Conservation (phyloP, 2,329 filamentous ascomycete species). For the Fulvia fulva region DNA sequence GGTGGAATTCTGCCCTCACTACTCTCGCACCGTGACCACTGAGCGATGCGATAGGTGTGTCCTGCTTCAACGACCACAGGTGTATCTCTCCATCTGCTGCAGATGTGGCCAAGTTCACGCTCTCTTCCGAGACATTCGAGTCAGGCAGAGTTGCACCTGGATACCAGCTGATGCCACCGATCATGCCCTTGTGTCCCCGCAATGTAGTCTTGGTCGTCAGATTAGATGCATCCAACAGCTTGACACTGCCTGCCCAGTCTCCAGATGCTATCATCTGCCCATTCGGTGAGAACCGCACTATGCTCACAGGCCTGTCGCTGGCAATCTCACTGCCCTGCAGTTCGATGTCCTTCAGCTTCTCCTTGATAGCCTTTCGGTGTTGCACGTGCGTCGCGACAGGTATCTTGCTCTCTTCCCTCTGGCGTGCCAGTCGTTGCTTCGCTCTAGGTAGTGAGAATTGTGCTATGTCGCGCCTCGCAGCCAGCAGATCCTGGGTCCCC, state of each 20-base stretch:
- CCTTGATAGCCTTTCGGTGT: slow-evolving; percentile 84
- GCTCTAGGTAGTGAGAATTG: slow-evolving; percentile 79
- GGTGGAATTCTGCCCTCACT: slow-evolving; percentile 90
- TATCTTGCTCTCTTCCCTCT: slow-evolving; percentile 77
- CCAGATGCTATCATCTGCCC: slow-evolving; percentile 81
- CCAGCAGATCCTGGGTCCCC: slow-evolving; percentile 68
- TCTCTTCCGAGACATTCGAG: slow-evolving; percentile 61
- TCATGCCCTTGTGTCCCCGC: slow-evolving; percentile 80
- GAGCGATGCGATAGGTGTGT: slow-evolving; percentile 78
- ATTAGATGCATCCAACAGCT: slow-evolving; percentile 77
- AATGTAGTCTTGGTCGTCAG: slow-evolving; percentile 71
- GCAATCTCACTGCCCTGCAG: slow-evolving; percentile 91
- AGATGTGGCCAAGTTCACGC: slow-evolving; percentile 83
- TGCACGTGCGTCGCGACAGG: slow-evolving; percentile 86
- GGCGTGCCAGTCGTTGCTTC: slow-evolving; percentile 69
- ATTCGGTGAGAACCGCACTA: slow-evolving; percentile 84
- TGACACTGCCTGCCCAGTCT: slow-evolving; percentile 88
- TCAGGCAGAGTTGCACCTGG: slow-evolving; percentile 73
- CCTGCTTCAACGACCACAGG: slow-evolving; percentile 83
- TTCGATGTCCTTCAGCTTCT: slow-evolving; percentile 76
- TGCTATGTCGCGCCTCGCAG: slow-evolving; percentile 75
- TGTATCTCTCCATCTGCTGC: slow-evolving; percentile 85
- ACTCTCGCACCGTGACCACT: slow-evolving; percentile 82
- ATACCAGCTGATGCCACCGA: slow-evolving; percentile 87
- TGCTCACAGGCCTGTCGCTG: slow-evolving; percentile 84